A percentile compares a stretch with the other conserved stretches of the same genome.
phyloP scores from a whole-genome alignment of 129 eudicot species.

The Cynara cardunculus region DNA sequence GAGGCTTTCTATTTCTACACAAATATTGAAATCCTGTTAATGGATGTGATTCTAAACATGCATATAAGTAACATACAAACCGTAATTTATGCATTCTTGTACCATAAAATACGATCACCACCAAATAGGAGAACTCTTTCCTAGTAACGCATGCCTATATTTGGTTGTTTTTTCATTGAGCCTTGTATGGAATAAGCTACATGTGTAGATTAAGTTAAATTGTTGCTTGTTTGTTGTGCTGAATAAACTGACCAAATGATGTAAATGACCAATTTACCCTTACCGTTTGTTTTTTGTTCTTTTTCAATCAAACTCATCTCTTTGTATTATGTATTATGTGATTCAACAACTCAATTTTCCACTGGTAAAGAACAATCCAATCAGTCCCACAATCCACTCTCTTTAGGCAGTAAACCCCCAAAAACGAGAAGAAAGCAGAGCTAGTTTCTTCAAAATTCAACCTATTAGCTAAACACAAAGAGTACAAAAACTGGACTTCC shows the following conservation, averaged over 20 bases:
- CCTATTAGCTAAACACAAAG: not conserved
- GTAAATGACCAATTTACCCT: not conserved
- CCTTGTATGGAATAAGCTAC: no score
- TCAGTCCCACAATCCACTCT: no score
- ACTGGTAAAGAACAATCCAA: not conserved
- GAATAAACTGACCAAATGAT: not conserved
- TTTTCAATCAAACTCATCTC: not conserved
- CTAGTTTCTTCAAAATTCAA: not conserved
- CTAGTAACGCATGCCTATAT: no score
- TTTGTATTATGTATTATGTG: not conserved
- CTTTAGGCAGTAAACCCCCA: not conserved
- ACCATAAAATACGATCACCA: no score
- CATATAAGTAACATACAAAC: no score
- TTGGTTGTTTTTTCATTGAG: no score
- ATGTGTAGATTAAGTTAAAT: not conserved
- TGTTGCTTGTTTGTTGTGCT: not conserved
- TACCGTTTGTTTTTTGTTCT: not conserved
- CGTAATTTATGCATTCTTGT: no score
- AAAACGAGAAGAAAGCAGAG: not conserved
- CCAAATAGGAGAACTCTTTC: no score
- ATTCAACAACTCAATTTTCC: not conserved
- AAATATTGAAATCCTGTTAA: not conserved
- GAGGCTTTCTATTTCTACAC: not conserved
- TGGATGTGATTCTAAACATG: not conserved
- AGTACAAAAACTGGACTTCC: not conserved